Evolutionary conservation across 2,329 filamentous ascomycete species (phyloP), one percentile per base, ranked within the genome.

Genomic region (Ophiobolus disseminans): DNA sequence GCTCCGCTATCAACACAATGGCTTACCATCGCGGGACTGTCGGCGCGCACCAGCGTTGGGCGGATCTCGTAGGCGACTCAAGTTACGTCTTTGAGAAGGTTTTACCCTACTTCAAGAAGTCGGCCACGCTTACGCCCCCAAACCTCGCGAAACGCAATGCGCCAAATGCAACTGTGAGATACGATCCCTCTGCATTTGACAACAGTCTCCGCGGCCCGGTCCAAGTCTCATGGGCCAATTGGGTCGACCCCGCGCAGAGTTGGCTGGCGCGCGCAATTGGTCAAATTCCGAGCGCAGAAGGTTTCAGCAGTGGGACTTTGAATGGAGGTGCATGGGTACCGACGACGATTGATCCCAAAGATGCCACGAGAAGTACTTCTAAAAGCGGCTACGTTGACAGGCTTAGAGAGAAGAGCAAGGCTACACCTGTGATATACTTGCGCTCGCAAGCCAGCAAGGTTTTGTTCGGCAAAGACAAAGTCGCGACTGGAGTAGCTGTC

Each of bases 401-500:
- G 47, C 61, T 51, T 39, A 26, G 14, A 13, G 44, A 9, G 21
- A 41, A n/a, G 47, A 44, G 7, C 32, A 28, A 1, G n/a, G n/a
- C n/a, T n/a, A n/a, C n/a, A n/a, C 42, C 59, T 3, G 50, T 32
- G 3, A 44, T 64, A 1, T 55, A 59, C 30, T 17, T 55, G 25
- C 45, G 37, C 11, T 49, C 60, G 9, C 35, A 38, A 19, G 62
- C 50, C 3, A 48, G 38, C 5, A 63, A 55, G 25, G 55, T 64
- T 3, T 3, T 59, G 2, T 64, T 63, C 26, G 46, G 60, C 19
- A 45, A 31, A 1, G 38, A 41, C 1, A 65, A 57, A 14, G 53
- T 31, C 21, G 55, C 61, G 4, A 53, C 44, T 72, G 40, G 55
- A 72, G 19, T 75, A 63, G 1, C 71, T 65, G 5, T 76, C 61